Evolutionary conservation across 768 basidiomycete genomes (phyloP), one percentile per base, ranked within the genome.

Genomic region (Agaricus subrufescens): DNA sequence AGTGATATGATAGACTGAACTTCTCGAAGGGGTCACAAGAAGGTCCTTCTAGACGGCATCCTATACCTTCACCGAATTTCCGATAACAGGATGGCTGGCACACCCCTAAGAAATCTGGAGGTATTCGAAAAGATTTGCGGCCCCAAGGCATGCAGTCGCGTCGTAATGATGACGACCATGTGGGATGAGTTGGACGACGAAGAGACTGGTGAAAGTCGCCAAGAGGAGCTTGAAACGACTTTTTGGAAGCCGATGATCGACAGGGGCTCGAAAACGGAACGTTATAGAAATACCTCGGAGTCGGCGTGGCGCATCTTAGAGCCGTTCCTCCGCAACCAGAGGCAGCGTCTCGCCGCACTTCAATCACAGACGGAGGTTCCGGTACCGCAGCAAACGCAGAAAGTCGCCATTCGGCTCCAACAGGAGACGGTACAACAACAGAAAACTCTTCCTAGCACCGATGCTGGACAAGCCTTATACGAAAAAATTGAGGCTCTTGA

Each of bases 121-220:
- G 61, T 73, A 62, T 74, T 75, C 58, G 60, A 65, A 29, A 62
- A 62, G 37, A 50, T 76, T 15, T 76, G 75, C 43, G 75, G 75
- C 1, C 47, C 62, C 14, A 15, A 64, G 4, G 65, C 69, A 4
- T 52, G 69, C 12, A 58, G 23, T 19, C 68, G 69, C 19, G 63
- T 72, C 12, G 63, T 68, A 10, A 62, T 76, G 4, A 65, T 66
- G 25, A 76, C 72, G 3, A 75, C 63, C 5, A 59, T 57, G 54
- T 58, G 58, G 56, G 65, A 62, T 14, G 65, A 49, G 4, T 30
- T 62, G 14, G 15, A 27, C 19, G 12, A 23, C 40, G 30, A 44
- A 8, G 14, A 58, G 9, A 50, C 56, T 5, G 62, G 52, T 4
- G 44, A 49, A 29, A 8, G 3, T 26, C 55, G 63, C 15, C 59